Evolutionary conservation across 345 rosid genomes (phyloP).

Genomic region (Citrus maxima): DNA sequence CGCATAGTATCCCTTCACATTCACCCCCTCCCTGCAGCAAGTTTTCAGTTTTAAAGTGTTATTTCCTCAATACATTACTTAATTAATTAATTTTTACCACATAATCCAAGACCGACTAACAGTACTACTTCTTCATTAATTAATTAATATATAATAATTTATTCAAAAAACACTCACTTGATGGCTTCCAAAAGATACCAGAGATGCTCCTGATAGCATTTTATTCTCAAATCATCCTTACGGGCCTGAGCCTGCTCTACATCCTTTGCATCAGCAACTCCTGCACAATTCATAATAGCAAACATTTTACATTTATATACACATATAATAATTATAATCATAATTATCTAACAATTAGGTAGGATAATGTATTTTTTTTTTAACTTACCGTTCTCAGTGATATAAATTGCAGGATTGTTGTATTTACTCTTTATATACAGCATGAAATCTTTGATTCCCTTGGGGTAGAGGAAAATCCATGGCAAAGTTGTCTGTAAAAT

Average conservation of each 20-base stretch:
- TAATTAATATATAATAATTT: no score
- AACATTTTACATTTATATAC: no score
- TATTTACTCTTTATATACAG: conserved; percentile 19
- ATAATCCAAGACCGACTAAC: no score
- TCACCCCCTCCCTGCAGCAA: conserved; percentile 7
- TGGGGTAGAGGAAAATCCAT: conserved; percentile 26
- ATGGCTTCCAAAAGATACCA: conserved; percentile 19
- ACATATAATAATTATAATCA: no score
- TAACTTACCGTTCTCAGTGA: conserved; percentile 37
- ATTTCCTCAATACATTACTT: neutral
- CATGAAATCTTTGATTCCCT: conserved; percentile 21
- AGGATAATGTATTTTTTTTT: neutral
- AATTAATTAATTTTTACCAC: neutral
- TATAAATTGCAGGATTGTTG: conserved; percentile 33
- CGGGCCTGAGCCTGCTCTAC: neutral
- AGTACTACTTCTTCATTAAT: neutral
- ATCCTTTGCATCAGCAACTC: conserved; percentile 26
- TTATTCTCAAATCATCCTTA: conserved; percentile 27
- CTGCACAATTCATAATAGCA: neutral
- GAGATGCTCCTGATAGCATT: conserved; percentile 15
- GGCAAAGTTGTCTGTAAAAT: conserved; percentile 12
- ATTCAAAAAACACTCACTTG: conserved; percentile 8
- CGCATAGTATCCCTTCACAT: conserved; percentile 13
- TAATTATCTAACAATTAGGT: no score
- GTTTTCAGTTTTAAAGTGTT: no score